Percentiles rank a stretch among this genome's conserved stretches.
phyloP scores from a whole-genome alignment of 805 yeast species.

The fission yeast (Schizosaccharomyces pombe) region DNA sequence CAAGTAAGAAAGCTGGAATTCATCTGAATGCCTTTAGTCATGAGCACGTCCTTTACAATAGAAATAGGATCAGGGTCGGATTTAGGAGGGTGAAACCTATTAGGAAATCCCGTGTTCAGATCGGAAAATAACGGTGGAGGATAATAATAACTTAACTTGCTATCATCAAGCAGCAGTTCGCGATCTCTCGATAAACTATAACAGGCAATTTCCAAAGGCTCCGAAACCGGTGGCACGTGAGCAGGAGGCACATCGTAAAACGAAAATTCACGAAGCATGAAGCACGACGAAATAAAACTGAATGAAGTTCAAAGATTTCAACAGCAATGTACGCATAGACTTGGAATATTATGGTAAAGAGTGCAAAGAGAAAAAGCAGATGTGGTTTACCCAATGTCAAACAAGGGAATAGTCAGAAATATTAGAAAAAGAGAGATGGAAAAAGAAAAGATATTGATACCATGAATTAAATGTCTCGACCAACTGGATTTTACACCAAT shows the following conservation, averaged over 20 bases:
- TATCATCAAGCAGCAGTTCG: constrained; percentile 23
- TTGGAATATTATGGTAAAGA: too few species aligned
- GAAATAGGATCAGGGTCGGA: constrained; percentile 33
- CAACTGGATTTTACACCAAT: too few species aligned
- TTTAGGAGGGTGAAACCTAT: constrained; percentile 24
- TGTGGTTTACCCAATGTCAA: too few species aligned
- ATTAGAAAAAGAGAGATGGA: too few species aligned
- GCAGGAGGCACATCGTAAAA: neutral
- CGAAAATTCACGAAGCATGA: neutral
- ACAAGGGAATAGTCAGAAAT: too few species aligned
- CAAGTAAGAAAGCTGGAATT: constrained; percentile 53
- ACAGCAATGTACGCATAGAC: too few species aligned
- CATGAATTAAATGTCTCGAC: too few species aligned
- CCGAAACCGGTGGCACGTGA: constrained; percentile 33
- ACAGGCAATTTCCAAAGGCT: constrained; percentile 60
- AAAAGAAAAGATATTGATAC: too few species aligned
- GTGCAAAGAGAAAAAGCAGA: too few species aligned
- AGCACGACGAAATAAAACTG: neutral
- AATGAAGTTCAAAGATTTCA: neutral
- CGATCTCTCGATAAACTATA: constrained; percentile 37
- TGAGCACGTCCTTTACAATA: constrained; percentile 39
- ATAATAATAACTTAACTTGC: constrained; percentile 47
- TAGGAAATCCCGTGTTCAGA: constrained; percentile 27
- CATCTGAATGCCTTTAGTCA: constrained; percentile 25
- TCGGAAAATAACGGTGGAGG: constrained; percentile 7